Percentiles rank a stretch among this genome's conserved stretches.
phyloP scores from a whole-genome alignment of 73 alveolate genomes.

The Durusdinium trenchii region DNA sequence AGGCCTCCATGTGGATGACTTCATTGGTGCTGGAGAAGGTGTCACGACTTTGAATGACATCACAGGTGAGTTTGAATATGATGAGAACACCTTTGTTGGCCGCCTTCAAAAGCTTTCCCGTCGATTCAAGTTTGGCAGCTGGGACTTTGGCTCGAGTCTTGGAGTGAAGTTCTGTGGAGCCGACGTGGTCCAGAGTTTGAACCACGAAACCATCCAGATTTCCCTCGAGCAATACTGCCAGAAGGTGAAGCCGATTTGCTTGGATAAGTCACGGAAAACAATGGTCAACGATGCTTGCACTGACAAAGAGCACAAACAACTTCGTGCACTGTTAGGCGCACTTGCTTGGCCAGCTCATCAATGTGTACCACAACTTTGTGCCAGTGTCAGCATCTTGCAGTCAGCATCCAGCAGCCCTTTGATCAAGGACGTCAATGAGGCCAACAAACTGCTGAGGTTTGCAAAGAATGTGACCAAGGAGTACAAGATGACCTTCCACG shows the following conservation, averaged over 20 bases:
- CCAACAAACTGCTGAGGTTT: conserved; percentile 43
- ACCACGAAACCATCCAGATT: conserved; percentile 10
- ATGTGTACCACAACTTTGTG: not conserved
- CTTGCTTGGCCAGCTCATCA: conserved; percentile 47
- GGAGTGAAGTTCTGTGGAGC: not conserved
- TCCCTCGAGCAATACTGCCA: not conserved
- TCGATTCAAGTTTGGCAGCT: not conserved
- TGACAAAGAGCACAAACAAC: not conserved
- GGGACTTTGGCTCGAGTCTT: not conserved
- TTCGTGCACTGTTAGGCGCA: conserved; percentile 23
- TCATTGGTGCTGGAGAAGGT: not conserved
- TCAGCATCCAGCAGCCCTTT: not conserved
- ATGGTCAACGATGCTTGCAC: not conserved
- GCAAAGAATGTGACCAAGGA: conserved; percentile 1
- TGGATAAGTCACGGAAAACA: not conserved
- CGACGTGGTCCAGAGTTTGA: not conserved
- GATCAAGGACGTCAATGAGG: not conserved
- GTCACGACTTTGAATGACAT: not conserved
- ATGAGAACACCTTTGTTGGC: not conserved
- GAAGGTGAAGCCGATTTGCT: not conserved
- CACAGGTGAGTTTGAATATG: not conserved
- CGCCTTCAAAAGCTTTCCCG: not conserved
- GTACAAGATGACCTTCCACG: not conserved
- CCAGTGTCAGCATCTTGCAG: not conserved
- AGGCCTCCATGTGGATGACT: conserved; percentile 52